Evolutionary conservation across 108 stramenopile genomes (phyloP), one percentile per base, ranked within the genome.

Genomic region (Cyclotella distinguenda): DNA sequence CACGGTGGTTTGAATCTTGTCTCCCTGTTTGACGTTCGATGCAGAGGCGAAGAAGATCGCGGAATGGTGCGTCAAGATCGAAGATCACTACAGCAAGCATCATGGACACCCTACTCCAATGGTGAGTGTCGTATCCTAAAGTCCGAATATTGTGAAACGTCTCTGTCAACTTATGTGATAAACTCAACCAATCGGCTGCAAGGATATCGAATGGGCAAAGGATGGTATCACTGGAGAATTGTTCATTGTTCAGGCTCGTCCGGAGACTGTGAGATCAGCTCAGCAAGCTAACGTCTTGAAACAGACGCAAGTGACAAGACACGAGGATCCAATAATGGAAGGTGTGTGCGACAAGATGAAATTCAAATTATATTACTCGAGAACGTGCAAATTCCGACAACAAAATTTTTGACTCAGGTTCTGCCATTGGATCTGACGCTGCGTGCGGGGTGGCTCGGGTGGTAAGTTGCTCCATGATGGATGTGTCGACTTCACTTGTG

Each of bases 201-300:
- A 53, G 51, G 80, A 81, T 57, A 81, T 81, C 45, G 80, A 81
- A 42, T 81, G 70, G 71, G 80, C 80, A 32, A 77, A 77, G 16
- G 80, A 81, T 49, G 64, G 64, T 13, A 51, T 68, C 19, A 66
- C 75, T 34, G 80, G 80, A 33, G 72, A 77, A n/a, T 31, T 81
- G 4, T 77, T 55, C 47, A 75, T 81, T 30, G 71, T 81, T 3
- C 80, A 81, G 43, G 68, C 80, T 56, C 69, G 80, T 26, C 80
- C 80, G 10, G 76, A 65, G 63, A 59, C 70, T 15, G 70, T 71
- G 18, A 40, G 70, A 16, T 71, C 70, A 0, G 53, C 54, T 57
- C 70, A 71, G 25, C 23, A 57, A 39, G 51, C 70, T 1, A 71
- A 71, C 39, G 32, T 66, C 22, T 61, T 64, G 28, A 71, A 56